phyloP scores from a whole-genome alignment of 2,329 filamentous ascomycete genomes.

The Scopulariopsis brevicaulis region DNA sequence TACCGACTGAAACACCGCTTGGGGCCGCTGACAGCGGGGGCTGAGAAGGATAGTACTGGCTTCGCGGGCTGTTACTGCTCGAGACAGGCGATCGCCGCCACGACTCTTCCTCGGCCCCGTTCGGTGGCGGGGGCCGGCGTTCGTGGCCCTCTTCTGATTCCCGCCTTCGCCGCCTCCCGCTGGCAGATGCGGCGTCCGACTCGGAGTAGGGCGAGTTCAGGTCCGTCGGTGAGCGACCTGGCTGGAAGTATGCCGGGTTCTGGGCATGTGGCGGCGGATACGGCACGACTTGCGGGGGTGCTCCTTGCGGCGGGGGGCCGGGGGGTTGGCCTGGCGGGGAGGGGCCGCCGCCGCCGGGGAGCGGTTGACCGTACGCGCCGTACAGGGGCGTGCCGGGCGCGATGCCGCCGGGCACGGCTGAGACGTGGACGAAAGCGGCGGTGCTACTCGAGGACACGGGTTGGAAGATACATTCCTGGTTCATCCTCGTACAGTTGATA shows the following conservation, averaged over 20 bases:
- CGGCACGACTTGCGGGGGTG: background rate
- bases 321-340: conserved; percentile 7
- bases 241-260: conserved; percentile 10
- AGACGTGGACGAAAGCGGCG: conserved; percentile 47
- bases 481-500: conserved; percentile 49
- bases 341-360: conserved; percentile 14
- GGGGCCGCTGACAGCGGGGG: conserved; percentile 11
- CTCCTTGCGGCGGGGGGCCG: conserved; percentile 1
- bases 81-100: conserved; percentile 38
- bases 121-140: conserved; percentile 32
- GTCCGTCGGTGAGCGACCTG: conserved; percentile 3
- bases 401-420: conserved; percentile 44
- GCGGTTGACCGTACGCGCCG: conserved; percentile 45
- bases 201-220: conserved; percentile 9
- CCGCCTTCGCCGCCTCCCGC: conserved; percentile 22
- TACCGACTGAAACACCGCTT: background rate
- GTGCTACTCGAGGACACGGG: conserved; percentile 44
- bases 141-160: conserved; percentile 27
- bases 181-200: conserved; percentile 20
- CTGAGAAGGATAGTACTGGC: conserved; percentile 25
- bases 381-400: conserved; percentile 44
- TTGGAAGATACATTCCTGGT: conserved; percentile 50
- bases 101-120: conserved; percentile 33
- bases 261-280: conserved; percentile 4
- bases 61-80: conserved; percentile 33